Conservation (phyloP, 202 grass and related monocot genomes). For the Bolboschoenoplectus hybrid region DNA sequence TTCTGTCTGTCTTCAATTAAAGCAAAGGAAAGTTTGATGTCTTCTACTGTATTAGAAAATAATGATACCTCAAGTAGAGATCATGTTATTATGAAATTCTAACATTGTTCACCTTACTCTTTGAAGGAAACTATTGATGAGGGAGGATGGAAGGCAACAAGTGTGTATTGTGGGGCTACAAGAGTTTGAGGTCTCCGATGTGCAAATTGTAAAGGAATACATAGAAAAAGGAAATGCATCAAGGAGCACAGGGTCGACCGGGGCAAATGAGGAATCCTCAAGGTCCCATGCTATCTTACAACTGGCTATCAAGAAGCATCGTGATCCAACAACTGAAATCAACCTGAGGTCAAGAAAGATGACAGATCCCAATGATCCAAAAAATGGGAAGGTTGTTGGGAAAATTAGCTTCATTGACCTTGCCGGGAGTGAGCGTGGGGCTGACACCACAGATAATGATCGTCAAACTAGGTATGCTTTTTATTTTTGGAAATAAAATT, state of each 20-base stretch:
- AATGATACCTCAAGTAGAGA: background rate
- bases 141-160: slow-evolving; percentile 98
- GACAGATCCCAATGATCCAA: slow-evolving; percentile 82
- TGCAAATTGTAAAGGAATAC: slow-evolving; percentile 97
- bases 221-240: slow-evolving; percentile 94
- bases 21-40: background rate
- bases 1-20: slow-evolving; percentile 15
- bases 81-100: slow-evolving; percentile 24
- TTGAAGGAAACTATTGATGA: slow-evolving; percentile 84
- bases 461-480: slow-evolving; percentile 80
- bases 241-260: slow-evolving; percentile 92
- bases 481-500: slow-evolving; percentile 32
- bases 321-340: slow-evolving; percentile 53
- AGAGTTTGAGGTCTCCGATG: slow-evolving; percentile 97
- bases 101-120: slow-evolving; percentile 29
- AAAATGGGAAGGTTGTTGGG: slow-evolving; percentile 74
- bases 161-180: slow-evolving; percentile 98
- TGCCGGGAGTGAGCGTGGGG: slow-evolving; percentile 96
- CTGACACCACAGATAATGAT: slow-evolving; percentile 98
- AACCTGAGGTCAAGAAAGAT: slow-evolving; percentile 42
- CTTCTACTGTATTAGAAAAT: background rate
- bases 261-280: slow-evolving; percentile 98
- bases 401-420: slow-evolving; percentile 99
- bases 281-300: slow-evolving; percentile 97
- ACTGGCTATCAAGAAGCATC: slow-evolving; percentile 89